Conservation (phyloP, 2,329 filamentous ascomycete species). For the Sclerotinia spermophila region DNA sequence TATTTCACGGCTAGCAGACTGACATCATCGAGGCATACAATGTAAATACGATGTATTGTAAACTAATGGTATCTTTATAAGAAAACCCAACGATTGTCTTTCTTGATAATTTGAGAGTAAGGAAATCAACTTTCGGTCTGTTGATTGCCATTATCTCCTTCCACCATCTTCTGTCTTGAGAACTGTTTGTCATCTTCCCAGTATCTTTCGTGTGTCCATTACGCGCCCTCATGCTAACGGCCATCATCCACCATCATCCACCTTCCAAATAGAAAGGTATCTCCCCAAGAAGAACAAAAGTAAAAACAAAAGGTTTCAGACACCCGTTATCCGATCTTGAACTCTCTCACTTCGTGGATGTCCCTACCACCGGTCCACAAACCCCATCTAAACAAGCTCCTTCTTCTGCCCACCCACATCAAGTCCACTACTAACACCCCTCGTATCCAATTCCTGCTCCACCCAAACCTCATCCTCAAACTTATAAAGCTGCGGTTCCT, state of each 20-base stretch:
- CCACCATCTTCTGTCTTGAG: not conserved
- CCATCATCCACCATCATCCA: not conserved
- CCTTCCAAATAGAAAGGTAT: not conserved
- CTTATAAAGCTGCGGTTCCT: slow-evolving; percentile 8
- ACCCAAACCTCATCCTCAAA: slow-evolving; percentile 19
- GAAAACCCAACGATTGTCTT: not conserved
- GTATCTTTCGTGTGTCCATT: not conserved
- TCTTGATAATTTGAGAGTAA: not conserved
- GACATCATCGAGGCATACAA: not conserved
- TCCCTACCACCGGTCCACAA: not conserved
- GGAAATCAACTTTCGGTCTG: not conserved
- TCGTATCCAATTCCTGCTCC: not conserved
- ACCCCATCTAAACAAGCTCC: slow-evolving; percentile 4
- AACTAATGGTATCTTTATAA: not conserved
- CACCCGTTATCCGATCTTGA: not conserved
- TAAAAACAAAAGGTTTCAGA: not conserved
- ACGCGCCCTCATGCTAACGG: not conserved
- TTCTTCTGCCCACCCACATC: not conserved
- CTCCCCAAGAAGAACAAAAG: not conserved
- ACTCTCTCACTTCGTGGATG: not conserved
- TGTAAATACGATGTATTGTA: not conserved
- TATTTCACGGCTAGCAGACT: not conserved
- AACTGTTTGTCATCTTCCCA: not conserved
- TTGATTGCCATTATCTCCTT: not conserved
- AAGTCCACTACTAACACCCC: slow-evolving; percentile 3